Evolutionary conservation across 176 grass and related monocot genomes (phyloP), one percentile per base, ranked within the genome.

Genomic region (Eleusine indica): DNA sequence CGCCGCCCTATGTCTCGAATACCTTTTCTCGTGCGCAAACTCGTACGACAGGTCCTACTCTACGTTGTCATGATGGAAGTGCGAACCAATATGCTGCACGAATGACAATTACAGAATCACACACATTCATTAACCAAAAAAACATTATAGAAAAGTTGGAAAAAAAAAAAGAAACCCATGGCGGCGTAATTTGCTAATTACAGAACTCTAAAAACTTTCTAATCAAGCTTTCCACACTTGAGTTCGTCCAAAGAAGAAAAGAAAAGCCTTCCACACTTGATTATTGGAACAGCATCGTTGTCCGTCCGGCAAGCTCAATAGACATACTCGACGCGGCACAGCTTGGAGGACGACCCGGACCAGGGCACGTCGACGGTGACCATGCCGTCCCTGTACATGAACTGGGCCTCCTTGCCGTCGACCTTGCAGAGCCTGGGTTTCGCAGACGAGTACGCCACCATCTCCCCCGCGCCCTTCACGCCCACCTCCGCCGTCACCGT

Each of bases 401-500:
- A 96, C 74, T 71, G 29, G 19, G 41, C 78, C 44, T 79, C 85
- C 82, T 92, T 69, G 43, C 91, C 89, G 37, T 92, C 70, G n/a
- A 98, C 85, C 89, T 15, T 86, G 85, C 96, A 95, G 11, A 46
- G 21, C 39, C 15, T 25, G 1, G 96, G 96, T 38, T 71, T 76
- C 15, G 19, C 82, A 75, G 96, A 96, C 60, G 96, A 93, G 87
- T 92, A 92, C 15, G 52, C 96, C 68, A 41, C 71, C 91, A 98
- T 83, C 64, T 89, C 83, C 4, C 96, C 93, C 0, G 82, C 80
- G n/a, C 96, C 96, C 77, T 98, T 98, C 4, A 95, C 79, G 1
- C 71, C 77, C 9, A 96, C 77, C 51, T 64, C 88, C 1, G 70
- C 96, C 4, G 64, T 47, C 49, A 86, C 75, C 17, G 9, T 19